Percentiles rank a stretch among this genome's conserved stretches.
Conservation (phyloP, 306 rosid genomes). For the Mimosa bimucronata region DNA sequence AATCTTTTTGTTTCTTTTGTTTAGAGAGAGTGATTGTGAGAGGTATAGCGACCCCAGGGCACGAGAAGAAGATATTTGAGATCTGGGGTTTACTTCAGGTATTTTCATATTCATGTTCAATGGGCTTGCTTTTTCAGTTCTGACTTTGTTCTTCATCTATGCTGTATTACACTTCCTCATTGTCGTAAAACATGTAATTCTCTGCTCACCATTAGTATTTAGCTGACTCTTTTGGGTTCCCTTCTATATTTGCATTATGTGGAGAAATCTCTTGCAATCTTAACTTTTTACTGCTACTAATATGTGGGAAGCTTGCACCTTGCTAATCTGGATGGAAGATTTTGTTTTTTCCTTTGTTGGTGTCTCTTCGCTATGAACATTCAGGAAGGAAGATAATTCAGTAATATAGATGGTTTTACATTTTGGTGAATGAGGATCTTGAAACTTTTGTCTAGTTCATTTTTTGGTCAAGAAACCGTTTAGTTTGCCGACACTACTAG, state of each 20-base stretch:
- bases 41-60: constrained; percentile 12
- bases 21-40: constrained; percentile 16
- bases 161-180: constrained; percentile 15
- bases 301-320: constrained; percentile 28
- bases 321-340: constrained; percentile 28
- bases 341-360: neutral
- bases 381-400: constrained; percentile 14
- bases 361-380: constrained; percentile 26
- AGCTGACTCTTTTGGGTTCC: constrained; percentile 6
- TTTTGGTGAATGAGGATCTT: constrained; percentile 8
- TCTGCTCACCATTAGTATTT: neutral
- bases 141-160: neutral
- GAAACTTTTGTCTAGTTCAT: neutral
- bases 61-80: constrained; percentile 47
- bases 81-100: constrained; percentile 65
- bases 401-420: constrained; percentile 23
- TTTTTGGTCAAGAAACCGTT: neutral
- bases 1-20: constrained; percentile 46
- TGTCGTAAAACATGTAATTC: neutral
- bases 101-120: constrained; percentile 39
- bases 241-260: constrained; percentile 1
- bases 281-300: constrained; percentile 21
- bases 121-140: neutral
- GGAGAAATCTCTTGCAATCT: constrained; percentile 14
- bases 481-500: neutral